Base-by-base conservation (phyloP, 164 flowering plant genomes). In the Paratinospora sagittata region DNA sequence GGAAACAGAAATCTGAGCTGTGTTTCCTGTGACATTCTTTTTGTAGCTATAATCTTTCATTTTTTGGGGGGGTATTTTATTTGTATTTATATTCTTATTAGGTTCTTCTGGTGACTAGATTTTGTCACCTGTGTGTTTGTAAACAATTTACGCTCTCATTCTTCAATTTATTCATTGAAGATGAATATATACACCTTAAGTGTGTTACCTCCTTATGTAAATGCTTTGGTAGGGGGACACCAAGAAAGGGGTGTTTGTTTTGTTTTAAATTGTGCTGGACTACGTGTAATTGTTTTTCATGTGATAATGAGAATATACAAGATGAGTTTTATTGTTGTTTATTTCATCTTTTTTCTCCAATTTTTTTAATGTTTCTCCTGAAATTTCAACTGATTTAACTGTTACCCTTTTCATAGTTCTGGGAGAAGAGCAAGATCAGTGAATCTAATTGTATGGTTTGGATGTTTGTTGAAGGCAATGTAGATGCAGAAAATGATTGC, bases 141-240 rank as follows among this genome's bases (percentile, higher is more conserved):
- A 62, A 19, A 12, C 30, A 61, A 8, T 63, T 45, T 66, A 24
- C 11, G 12, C 27, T 8, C 37, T 23, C 65, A 43, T 71, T 74
- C 80, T 78, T 78, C 80, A 78, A 78, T 75, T 67, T 6, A 27
- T 78, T 74, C 75, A 72, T 78, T 78, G 80, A 74, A 78, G 80
- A 55, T 52, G 58, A 52, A 52, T n/a, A n/a, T n/a, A n/a, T n/a
- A 6, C 3, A 8, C 58, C 33, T 37, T 67, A n/a, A n/a, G 17
- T n/a, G 27, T 66, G 16, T 41, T 27, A 3, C 24, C 13, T 47
- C 70, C 43, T 26, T 10, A 60, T 68, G 70, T 68, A 27, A 26
- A 49, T 47, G 11, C 6, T 8, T 7, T 6, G 13, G 8, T 60
- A 8, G 30, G 1, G 63, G 63, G 1, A 60, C 21, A 52, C n/a